A percentile compares a stretch with the other conserved stretches of the same genome.
phyloP scores from a whole-genome alignment of 2,329 filamentous ascomycete genomes.

The Penicillium sp. region DNA sequence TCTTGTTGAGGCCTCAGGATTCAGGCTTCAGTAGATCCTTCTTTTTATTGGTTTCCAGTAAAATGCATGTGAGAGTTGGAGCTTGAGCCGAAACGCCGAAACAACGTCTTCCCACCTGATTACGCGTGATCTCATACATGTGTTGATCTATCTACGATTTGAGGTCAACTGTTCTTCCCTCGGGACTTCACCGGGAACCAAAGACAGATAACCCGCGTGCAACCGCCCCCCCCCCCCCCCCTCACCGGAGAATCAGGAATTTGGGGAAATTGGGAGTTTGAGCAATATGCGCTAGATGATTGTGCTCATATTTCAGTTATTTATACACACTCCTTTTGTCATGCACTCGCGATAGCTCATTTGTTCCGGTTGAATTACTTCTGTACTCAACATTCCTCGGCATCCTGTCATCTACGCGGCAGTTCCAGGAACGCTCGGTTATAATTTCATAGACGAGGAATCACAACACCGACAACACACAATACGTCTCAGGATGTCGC shows the following conservation, averaged over 20 bases:
- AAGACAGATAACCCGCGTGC: slow-evolving; percentile 25
- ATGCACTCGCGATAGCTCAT: slow-evolving; percentile 8
- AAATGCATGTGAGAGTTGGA: background rate
- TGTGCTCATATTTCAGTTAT: slow-evolving; percentile 11
- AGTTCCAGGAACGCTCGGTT: slow-evolving; percentile 10
- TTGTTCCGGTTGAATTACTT: background rate
- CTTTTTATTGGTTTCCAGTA: background rate
- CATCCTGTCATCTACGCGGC: slow-evolving; percentile 7
- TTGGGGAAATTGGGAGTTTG: background rate
- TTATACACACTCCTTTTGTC: background rate
- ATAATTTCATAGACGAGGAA: slow-evolving; percentile 1
- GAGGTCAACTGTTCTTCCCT: slow-evolving; percentile 8
- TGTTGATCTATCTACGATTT: background rate
- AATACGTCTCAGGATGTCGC: slow-evolving; percentile 26
- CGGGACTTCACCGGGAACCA: slow-evolving; percentile 34
- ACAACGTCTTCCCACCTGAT: background rate
- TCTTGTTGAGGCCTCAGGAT: background rate
- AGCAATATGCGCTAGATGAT: slow-evolving; percentile 12
- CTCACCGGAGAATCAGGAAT: slow-evolving; percentile 5
- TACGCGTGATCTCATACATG: background rate
- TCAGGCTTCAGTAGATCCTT: no score
- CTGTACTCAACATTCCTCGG: background rate
- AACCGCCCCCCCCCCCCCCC: slow-evolving; percentile 27
- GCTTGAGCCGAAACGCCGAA: background rate
- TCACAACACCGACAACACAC: slow-evolving; percentile 1